Base-by-base conservation (phyloP, 2,329 filamentous ascomycete genomes). In the Zymoseptoria passerinii region DNA sequence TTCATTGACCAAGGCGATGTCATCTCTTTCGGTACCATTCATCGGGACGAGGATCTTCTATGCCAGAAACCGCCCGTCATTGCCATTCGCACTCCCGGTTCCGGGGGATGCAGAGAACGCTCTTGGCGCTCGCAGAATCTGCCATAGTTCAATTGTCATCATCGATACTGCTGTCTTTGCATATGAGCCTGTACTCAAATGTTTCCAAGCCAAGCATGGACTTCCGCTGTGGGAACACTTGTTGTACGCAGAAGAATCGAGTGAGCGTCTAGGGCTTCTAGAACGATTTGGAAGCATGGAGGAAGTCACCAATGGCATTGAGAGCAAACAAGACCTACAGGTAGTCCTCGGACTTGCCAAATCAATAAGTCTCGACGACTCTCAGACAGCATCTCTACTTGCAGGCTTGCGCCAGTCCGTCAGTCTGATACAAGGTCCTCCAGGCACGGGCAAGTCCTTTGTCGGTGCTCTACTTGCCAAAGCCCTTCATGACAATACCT, bases 401-500 rank as follows among this genome's bases (percentile, higher is more conserved):
- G 69, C 77, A 10, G 81, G 82, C 0, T 64, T 90, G 0, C 73
- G 68, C 0, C 79, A 78, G 8, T 71, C 73, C 0, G 71, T 89
- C 0, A 83, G 82, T 53, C 70, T 86, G 0, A 86, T 90, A 1
- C 87, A 90, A 73, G 87, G 87, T 0, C 88, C 88, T 1, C 88
- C 88, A 65, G 87, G 83, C 0, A 90, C 86, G 0, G 88, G 88
- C 1, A 92, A 92, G 62, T 89, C 86, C 0, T 88, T 89, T 60
- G 80, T 89, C 3, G 88, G 88, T 0, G 83, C 86, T 0, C 71
- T 87, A 1, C 74, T 85, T 1, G 80, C 81, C 0, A 84, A 84
- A 56, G 70, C 77, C 0, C 66, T 90, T 0, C 71, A 83, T 23
- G 67, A 80, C 1, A 62, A 76, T 3, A 82, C 80, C 0, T 28